A percentile compares a stretch with the other conserved stretches of the same genome.
These are phyloP conservation scores for Xylariaceae sp. DNA, from an alignment of 2,329 filamentous ascomycete species.

Conservation along the genomic window DNA sequence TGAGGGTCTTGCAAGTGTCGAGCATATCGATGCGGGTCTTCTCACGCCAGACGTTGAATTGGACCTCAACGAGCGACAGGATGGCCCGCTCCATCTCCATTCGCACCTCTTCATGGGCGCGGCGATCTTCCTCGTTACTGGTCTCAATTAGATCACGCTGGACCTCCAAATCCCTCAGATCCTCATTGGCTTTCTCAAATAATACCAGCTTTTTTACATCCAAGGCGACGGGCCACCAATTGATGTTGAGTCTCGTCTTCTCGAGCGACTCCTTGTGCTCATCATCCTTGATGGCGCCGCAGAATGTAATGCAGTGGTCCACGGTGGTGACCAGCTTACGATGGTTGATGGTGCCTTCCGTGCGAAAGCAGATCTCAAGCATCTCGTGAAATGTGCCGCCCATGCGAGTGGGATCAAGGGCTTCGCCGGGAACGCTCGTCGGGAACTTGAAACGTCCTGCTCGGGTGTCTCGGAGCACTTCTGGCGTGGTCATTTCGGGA, in stretches of 20 bases:
- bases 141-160: background rate
- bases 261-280: conserved; percentile 11
- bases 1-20: background rate
- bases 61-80: background rate
- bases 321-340: conserved; percentile 13
- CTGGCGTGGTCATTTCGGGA: conserved; percentile 10
- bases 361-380: conserved; percentile 2
- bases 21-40: conserved; percentile 4
- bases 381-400: conserved; percentile 8
- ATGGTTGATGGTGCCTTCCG: background rate
- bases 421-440: too few species aligned
- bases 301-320: conserved; percentile 16
- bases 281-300: conserved; percentile 16
- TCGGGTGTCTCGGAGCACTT: conserved; percentile 10
- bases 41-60: background rate
- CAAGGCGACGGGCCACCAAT: conserved; percentile 17
- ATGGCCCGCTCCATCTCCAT: conserved; percentile 2
- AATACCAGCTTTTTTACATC: conserved; percentile 13
- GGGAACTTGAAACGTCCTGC: background rate
- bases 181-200: background rate
- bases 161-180: conserved; percentile 1
- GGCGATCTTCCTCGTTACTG: background rate
- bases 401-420: background rate
- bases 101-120: background rate
- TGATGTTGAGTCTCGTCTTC: conserved; percentile 8